Evolutionary conservation across 148 eudicot species (phyloP).

Genomic region (Spergularia bocconei): DNA sequence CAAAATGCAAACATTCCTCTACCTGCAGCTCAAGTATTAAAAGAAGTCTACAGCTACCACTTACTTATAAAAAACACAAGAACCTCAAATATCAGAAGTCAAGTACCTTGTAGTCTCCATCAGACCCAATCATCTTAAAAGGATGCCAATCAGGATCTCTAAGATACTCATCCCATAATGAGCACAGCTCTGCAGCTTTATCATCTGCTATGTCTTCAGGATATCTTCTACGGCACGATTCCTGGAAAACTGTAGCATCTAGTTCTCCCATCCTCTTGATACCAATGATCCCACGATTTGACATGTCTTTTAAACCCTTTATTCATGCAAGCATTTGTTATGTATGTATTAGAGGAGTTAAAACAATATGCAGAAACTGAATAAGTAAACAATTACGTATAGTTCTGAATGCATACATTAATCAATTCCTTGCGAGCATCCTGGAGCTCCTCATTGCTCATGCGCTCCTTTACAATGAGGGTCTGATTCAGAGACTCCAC

Average conservation of each 20-base stretch:
- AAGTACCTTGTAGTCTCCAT: constrained; percentile 39
- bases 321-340: constrained; percentile 23
- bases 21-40: not conserved
- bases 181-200: constrained; percentile 72
- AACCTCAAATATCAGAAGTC: not conserved
- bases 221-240: constrained; percentile 66
- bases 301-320: constrained; percentile 68
- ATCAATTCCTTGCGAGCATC: constrained; percentile 93
- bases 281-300: constrained; percentile 49
- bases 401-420: constrained; percentile 38
- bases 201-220: constrained; percentile 67
- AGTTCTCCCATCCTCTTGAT: constrained; percentile 97
- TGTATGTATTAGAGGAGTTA: constrained; percentile 10
- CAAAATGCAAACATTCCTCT: not conserved
- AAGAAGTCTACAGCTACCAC: not conserved
- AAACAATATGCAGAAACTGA: constrained; percentile 1
- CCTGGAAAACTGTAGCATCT: constrained; percentile 60
- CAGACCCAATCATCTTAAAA: constrained; percentile 45
- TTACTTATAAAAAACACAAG: not conserved
- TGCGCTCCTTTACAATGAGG: constrained; percentile 74
- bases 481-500: constrained; percentile 76
- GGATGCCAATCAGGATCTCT: constrained; percentile 97
- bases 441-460: constrained; percentile 84
- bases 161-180: constrained; percentile 90
- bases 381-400: not conserved